Conservation (phyloP, 169 alveolate genomes). For the Plasmodium cynomolgi region DNA sequence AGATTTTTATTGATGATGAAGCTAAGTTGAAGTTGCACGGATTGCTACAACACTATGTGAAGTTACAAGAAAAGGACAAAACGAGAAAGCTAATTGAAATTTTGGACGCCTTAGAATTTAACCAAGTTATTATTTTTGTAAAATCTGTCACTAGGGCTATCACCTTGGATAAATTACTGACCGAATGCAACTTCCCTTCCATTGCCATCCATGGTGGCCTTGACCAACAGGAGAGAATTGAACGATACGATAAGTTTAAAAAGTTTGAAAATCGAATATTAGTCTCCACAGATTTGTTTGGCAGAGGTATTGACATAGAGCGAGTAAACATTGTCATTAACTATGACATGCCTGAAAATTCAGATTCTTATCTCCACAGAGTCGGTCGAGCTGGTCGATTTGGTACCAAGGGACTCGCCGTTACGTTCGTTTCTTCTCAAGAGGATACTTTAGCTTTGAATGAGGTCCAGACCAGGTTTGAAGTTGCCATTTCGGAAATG, state of each 20-base stretch:
- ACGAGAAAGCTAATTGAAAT: slow-evolving; percentile 96
- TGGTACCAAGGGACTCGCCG: slow-evolving; percentile 99
- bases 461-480: slow-evolving; percentile 97
- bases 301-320: slow-evolving; percentile 99
- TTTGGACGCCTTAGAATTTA: slow-evolving; percentile 97
- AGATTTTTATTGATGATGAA: slow-evolving; percentile 98
- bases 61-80: slow-evolving; percentile 97
- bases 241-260: slow-evolving; percentile 96
- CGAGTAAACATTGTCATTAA: slow-evolving; percentile 99
- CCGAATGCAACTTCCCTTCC: slow-evolving; percentile 99
- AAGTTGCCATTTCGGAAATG: slow-evolving; percentile 97
- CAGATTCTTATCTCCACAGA: slow-evolving; percentile 91
- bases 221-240: slow-evolving; percentile 91
- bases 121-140: slow-evolving; percentile 99
- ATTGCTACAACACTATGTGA: slow-evolving; percentile 97
- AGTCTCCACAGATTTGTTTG: slow-evolving; percentile 99
- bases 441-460: slow-evolving; percentile 96
- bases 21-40: slow-evolving; percentile 99
- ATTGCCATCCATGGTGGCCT: slow-evolving; percentile 97
- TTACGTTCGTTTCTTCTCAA: slow-evolving; percentile 95
- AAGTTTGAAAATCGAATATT: slow-evolving; percentile 97
- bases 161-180: slow-evolving; percentile 95
- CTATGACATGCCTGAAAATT: slow-evolving; percentile 97
- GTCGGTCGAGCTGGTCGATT: slow-evolving; percentile 99
- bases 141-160: slow-evolving; percentile 96